Percentiles rank a stretch among this genome's conserved stretches.
Evolutionary conservation across 805 yeast species (phyloP).

Genomic region (Debaryomyces hansenii): DNA sequence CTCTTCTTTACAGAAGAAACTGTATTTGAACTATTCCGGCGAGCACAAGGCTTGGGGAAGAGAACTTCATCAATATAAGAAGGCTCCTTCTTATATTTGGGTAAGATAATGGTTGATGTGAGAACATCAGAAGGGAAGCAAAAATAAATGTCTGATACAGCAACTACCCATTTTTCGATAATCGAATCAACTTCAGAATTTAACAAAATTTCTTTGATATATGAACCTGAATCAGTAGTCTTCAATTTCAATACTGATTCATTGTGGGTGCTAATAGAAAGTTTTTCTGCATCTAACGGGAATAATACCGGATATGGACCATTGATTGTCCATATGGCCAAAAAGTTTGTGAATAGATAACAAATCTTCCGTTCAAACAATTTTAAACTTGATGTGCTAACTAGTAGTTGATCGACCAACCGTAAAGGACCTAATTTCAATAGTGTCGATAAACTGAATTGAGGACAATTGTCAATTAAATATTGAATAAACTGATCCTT

Average conservation of each 20-base stretch:
- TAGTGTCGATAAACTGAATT: constrained; percentile 23
- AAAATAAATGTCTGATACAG: constrained; percentile 32
- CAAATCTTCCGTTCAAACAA: constrained; percentile 14
- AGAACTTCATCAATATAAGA: not conserved
- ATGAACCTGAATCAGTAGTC: constrained; percentile 4
- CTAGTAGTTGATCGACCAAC: constrained; percentile 32
- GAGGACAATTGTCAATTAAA: constrained; percentile 22
- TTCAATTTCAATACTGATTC: constrained; percentile 23
- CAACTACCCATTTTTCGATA: constrained; percentile 46
- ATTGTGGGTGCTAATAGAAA: constrained; percentile 19
- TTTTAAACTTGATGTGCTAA: constrained; percentile 15
- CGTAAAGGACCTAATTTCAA: constrained; percentile 35
- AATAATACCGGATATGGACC: constrained; percentile 9
- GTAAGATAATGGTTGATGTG: constrained; percentile 30
- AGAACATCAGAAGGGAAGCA: constrained; percentile 34
- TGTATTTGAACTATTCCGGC: not conserved
- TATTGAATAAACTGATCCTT: constrained; percentile 28
- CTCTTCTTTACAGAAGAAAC: not conserved
- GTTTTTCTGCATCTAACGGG: constrained; percentile 7
- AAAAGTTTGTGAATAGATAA: constrained; percentile 34
- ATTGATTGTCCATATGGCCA: constrained; percentile 23
- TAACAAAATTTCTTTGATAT: constrained; percentile 18
- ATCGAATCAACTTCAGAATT: constrained; percentile 28
- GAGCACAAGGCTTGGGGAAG: not conserved
- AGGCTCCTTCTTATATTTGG: not conserved